A percentile compares a stretch with the other conserved stretches of the same genome.
Evolutionary conservation across 805 yeast species (phyloP).

Genomic region (Candida nanaspora): DNA sequence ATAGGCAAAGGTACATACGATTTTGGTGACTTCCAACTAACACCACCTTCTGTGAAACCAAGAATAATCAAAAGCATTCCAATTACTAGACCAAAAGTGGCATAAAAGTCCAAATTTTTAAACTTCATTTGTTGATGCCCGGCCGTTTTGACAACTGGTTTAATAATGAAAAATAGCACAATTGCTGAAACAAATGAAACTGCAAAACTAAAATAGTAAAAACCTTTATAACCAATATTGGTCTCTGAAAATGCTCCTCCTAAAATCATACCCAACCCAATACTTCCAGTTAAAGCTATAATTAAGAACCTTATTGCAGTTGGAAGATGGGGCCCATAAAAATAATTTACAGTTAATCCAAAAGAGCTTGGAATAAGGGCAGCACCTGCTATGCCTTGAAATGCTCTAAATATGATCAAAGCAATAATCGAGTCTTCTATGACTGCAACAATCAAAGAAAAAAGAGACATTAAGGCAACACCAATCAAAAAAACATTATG

Average conservation of each 20-base stretch:
- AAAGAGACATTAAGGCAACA: conserved; percentile 9
- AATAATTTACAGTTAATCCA: conserved; percentile 17
- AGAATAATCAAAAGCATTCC: conserved; percentile 32
- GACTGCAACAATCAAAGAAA: conserved; percentile 28
- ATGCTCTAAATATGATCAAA: conserved; percentile 34
- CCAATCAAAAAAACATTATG: conserved; percentile 22
- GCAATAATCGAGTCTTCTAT: conserved; percentile 26
- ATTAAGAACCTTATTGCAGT: conserved; percentile 9
- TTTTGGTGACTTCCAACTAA: conserved; percentile 31
- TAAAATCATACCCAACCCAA: conserved; percentile 32
- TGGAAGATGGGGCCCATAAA: conserved; percentile 8
- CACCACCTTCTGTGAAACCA: conserved; percentile 41
- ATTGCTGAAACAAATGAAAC: conserved; percentile 11
- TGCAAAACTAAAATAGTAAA: conserved; percentile 32
- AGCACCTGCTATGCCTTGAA: conserved; percentile 39
- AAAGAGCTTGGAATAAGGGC: conserved; percentile 28
- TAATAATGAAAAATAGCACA: conserved; percentile 15
- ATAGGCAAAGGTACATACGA: conserved; percentile 32
- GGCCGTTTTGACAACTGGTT: conserved; percentile 22
- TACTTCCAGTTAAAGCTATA: conserved; percentile 13
- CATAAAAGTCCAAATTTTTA: conserved; percentile 28
- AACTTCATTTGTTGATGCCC: conserved; percentile 14
- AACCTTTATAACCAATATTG: conserved; percentile 31
- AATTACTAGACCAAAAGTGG: conserved; percentile 24
- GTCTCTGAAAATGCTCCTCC: conserved; percentile 39